Evolutionary conservation across 1,284 basidiomycete species (phyloP).

Genomic region (Meira miltonrushii): DNA sequence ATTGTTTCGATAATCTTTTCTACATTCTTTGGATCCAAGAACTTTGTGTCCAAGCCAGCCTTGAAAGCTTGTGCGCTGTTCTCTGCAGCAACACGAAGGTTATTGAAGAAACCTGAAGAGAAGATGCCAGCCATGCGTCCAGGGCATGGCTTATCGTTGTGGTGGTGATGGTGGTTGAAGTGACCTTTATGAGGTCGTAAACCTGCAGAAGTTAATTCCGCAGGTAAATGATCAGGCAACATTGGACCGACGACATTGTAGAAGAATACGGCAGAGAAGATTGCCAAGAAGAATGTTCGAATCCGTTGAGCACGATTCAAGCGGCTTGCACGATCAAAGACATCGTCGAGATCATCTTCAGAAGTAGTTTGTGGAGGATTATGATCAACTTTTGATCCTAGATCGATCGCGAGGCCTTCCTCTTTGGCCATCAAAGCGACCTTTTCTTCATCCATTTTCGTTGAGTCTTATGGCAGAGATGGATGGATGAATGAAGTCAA

Average conservation of each 20-base stretch:
- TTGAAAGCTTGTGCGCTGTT: background rate
- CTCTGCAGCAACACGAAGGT: background rate
- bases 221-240: background rate
- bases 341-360: background rate
- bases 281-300: background rate
- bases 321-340: background rate
- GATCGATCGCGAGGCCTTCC: no score
- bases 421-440: no score
- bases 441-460: no score
- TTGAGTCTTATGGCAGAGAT: no score
- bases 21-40: conserved; percentile 1
- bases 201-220: background rate
- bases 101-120: background rate
- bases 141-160: background rate
- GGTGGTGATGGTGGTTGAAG: no score
- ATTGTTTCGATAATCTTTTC: conserved; percentile 6
- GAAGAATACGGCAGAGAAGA: conserved; percentile 2
- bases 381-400: no score
- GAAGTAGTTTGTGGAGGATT: no score
- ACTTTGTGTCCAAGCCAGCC: background rate
- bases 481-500: no score
- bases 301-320: background rate
- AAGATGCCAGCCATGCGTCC: background rate
- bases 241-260: conserved; percentile 1
- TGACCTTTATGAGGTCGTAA: background rate